These are phyloP conservation scores for Pseudonectria buxi DNA, from an alignment of 2,329 filamentous ascomycete genomes.

Conservation along the genomic window DNA sequence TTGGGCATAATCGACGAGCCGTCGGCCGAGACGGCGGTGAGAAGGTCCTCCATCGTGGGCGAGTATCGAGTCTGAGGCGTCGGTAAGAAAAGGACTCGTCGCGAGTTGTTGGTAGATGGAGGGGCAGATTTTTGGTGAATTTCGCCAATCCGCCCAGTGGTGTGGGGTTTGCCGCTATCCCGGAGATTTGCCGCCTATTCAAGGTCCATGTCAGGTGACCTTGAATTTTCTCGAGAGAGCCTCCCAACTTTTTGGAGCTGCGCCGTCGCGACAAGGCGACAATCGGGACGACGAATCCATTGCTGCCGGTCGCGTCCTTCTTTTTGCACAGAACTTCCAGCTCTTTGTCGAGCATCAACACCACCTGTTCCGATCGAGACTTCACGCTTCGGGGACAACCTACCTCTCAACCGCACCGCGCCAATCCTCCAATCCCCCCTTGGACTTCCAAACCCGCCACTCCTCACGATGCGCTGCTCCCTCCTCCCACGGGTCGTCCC, in stretches of 20 bases:
- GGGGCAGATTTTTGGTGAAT: constrained; percentile 37
- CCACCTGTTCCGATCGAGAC: neutral
- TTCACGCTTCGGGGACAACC: neutral
- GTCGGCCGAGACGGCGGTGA: constrained; percentile 51
- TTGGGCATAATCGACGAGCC: constrained; percentile 79
- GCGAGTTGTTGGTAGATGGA: constrained; percentile 26
- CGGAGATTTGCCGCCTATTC: constrained; percentile 27
- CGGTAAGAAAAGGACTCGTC: constrained; percentile 21
- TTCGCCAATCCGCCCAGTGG: constrained; percentile 32
- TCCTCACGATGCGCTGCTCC: constrained; percentile 20
- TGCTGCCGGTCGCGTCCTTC: constrained; percentile 5
- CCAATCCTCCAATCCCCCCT: neutral
- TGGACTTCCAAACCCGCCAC: constrained; percentile 1
- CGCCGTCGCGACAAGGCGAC: constrained; percentile 10
- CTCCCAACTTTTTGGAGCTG: constrained; percentile 12
- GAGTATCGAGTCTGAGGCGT: constrained; percentile 8
- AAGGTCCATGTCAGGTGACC: constrained; percentile 32
- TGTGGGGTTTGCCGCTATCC: constrained; percentile 27
- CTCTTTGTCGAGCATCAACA: too few relatives aligned
- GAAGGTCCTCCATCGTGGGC: constrained; percentile 35
- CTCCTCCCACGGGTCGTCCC: constrained; percentile 18
- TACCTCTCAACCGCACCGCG: neutral
- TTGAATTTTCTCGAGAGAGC: constrained; percentile 23
- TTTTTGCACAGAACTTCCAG: constrained; percentile 1
- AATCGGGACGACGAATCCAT: constrained; percentile 6